These are phyloP conservation scores for Penicillium sp. DNA, from an alignment of 2,329 filamentous ascomycete species.

Conservation along the genomic window DNA sequence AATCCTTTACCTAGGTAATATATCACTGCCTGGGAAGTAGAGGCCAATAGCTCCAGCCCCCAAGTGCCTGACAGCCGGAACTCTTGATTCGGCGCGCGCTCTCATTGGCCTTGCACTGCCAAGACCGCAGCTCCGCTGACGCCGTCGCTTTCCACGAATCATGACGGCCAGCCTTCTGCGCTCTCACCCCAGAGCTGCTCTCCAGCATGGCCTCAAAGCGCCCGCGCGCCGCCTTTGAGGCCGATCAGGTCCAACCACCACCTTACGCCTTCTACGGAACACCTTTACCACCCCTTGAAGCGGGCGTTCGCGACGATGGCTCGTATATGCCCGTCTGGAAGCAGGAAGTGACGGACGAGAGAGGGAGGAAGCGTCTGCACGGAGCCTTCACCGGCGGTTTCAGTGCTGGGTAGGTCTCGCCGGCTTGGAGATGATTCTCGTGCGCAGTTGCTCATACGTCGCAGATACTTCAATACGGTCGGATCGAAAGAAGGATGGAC, in stretches of 20 bases:
- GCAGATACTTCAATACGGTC: conserved; percentile 93
- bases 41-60: no score
- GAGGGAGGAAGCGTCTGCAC: conserved; percentile 83
- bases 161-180: conserved; percentile 4
- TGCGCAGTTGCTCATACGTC: conserved; percentile 13
- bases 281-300: conserved; percentile 73
- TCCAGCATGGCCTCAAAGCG: conserved; percentile 56
- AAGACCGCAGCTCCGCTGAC: background rate
- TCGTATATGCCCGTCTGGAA: conserved; percentile 96
- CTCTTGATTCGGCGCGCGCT: background rate
- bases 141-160: conserved; percentile 4
- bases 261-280: conserved; percentile 81
- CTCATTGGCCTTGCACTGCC: background rate
- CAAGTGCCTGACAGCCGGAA: no score
- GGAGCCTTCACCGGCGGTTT: conserved; percentile 96
- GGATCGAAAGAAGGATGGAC: conserved; percentile 98
- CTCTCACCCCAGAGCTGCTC: no score
- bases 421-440: background rate
- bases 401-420: conserved; percentile 74
- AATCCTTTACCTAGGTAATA: no score
- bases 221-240: conserved; percentile 73
- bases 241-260: conserved; percentile 65
- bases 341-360: conserved; percentile 92
- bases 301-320: conserved; percentile 78
- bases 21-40: no score